These are phyloP conservation scores for Aphanomyces euteiches DNA, from an alignment of 352 stramenopile genomes.

Conservation along the genomic window DNA sequence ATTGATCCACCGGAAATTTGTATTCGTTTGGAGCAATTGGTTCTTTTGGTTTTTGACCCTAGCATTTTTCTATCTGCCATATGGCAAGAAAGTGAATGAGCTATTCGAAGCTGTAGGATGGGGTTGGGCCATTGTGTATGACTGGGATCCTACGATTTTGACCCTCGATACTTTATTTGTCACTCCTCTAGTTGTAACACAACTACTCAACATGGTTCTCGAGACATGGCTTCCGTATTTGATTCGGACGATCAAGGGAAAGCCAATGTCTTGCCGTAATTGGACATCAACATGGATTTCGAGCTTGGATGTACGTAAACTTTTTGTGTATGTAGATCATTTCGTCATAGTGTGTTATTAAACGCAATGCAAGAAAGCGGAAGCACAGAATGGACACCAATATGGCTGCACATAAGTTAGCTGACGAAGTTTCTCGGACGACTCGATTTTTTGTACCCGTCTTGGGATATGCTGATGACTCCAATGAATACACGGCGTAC, in stretches of 20 bases:
- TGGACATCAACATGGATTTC: constrained; percentile 16
- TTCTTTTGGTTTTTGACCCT: constrained; percentile 90
- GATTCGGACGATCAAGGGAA: constrained; percentile 65
- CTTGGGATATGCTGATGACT: constrained; percentile 71
- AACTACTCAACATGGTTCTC: constrained; percentile 87
- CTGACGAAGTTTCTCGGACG: constrained; percentile 58
- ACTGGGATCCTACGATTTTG: constrained; percentile 56
- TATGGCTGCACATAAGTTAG: constrained; percentile 62
- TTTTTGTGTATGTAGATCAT: background rate
- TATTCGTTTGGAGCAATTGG: constrained; percentile 90
- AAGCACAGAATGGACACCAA: constrained; percentile 33
- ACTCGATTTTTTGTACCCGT: constrained; percentile 71
- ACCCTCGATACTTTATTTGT: constrained; percentile 86
- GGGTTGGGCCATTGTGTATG: constrained; percentile 26
- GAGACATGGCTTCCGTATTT: constrained; percentile 83
- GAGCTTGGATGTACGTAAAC: constrained; percentile 1
- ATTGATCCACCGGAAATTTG: constrained; percentile 81
- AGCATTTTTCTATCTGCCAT: constrained; percentile 87
- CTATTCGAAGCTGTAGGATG: constrained; percentile 44
- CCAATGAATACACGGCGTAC: constrained; percentile 83
- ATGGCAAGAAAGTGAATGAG: constrained; percentile 65
- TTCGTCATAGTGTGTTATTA: constrained; percentile 18
- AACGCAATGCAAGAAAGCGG: constrained; percentile 8
- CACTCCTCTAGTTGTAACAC: constrained; percentile 81
- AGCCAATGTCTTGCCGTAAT: constrained; percentile 18